These are phyloP conservation scores for Mycosphaerella arachidis DNA, from an alignment of 2,329 filamentous ascomycete species.

Conservation along the genomic window DNA sequence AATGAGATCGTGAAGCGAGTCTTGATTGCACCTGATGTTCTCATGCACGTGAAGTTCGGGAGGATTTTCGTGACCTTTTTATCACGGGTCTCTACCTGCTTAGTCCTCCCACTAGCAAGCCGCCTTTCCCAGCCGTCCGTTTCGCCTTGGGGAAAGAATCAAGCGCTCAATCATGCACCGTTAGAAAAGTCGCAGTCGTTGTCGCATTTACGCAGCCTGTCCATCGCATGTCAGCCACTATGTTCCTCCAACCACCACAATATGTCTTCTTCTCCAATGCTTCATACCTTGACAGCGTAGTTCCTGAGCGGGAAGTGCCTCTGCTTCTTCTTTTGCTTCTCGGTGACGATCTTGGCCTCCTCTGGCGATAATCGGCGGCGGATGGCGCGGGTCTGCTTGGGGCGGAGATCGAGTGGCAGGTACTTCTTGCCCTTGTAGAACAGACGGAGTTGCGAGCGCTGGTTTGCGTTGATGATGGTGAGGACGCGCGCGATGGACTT, in stretches of 20 bases:
- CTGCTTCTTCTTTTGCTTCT: slow-evolving; percentile 95
- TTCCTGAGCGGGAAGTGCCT: slow-evolving; percentile 98
- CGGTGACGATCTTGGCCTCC: slow-evolving; percentile 77
- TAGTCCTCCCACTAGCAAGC: slow-evolving; percentile 15
- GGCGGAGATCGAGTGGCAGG: slow-evolving; percentile 93
- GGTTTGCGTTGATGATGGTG: slow-evolving; percentile 99
- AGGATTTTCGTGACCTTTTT: slow-evolving; percentile 7
- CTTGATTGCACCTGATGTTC: not conserved
- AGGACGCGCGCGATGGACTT: slow-evolving; percentile 99
- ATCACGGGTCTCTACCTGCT: slow-evolving; percentile 13
- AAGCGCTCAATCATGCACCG: slow-evolving; percentile 22
- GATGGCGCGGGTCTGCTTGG: slow-evolving; percentile 98
- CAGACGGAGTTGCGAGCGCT: slow-evolving; percentile 92
- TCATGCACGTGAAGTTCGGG: slow-evolving; percentile 13
- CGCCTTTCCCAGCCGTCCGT: slow-evolving; percentile 19
- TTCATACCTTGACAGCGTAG: slow-evolving; percentile 90
- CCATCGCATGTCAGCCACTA: slow-evolving; percentile 5
- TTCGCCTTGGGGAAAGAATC: slow-evolving; percentile 18
- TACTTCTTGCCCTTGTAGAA: slow-evolving; percentile 99
- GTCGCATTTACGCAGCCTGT: slow-evolving; percentile 14
- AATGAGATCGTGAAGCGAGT: not conserved
- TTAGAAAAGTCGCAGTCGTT: slow-evolving; percentile 17
- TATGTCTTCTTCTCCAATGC: not conserved
- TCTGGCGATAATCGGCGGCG: slow-evolving; percentile 89
- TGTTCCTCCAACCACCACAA: not conserved